These are phyloP conservation scores for Elaeagnus macrophylla DNA, from an alignment of 306 rosid species.

Conservation along the genomic window DNA sequence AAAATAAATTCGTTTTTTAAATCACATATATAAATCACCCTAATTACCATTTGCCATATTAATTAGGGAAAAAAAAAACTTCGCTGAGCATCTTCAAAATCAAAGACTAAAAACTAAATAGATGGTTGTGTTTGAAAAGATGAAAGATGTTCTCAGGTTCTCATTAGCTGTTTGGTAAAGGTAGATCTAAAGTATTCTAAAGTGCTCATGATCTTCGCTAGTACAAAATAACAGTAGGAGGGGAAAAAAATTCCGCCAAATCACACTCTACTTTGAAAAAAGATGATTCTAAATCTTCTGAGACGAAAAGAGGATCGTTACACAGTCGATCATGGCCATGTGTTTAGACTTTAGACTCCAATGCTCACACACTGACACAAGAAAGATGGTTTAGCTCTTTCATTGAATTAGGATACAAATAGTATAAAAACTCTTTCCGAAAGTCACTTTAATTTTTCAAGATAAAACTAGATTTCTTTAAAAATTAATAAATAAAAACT, in stretches of 20 bases:
- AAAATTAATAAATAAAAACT: no score
- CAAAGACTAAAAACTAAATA: conserved; percentile 7
- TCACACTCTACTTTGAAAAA: conserved; percentile 31
- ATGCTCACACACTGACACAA: background rate
- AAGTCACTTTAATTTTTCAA: no score
- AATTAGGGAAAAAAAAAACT: no score
- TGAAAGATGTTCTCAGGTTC: conserved; percentile 19
- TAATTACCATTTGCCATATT: no score
- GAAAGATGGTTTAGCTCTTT: background rate
- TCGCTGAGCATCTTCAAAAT: background rate
- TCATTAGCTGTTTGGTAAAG: conserved; percentile 52
- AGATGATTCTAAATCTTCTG: conserved; percentile 48
- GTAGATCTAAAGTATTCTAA: conserved; percentile 32
- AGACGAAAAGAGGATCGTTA: conserved; percentile 23
- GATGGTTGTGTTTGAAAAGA: conserved; percentile 32
- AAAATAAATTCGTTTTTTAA: no score
- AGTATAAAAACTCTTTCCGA: background rate
- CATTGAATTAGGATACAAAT: no score
- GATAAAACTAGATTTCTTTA: background rate
- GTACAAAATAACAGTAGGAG: conserved; percentile 31
- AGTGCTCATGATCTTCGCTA: conserved; percentile 16
- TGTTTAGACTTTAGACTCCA: background rate
- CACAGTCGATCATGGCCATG: conserved; percentile 11
- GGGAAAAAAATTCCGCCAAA: conserved; percentile 40
- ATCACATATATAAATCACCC: no score